phyloP scores from a whole-genome alignment of 805 yeast species.

The Brettanomyces anomalus region DNA sequence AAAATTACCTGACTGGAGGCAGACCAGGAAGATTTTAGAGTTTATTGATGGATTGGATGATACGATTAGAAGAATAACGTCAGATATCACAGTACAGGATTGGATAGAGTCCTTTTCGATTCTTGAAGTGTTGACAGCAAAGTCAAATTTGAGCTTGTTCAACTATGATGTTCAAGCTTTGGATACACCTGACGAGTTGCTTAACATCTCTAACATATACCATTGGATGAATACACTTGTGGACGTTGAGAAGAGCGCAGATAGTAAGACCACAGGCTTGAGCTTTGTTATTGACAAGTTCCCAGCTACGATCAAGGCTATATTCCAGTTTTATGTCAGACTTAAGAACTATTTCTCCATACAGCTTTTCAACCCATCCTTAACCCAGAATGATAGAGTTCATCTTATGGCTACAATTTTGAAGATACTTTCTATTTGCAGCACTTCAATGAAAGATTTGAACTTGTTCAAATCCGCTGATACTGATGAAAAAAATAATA shows the following conservation, averaged over 20 bases:
- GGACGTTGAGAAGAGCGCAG: constrained; percentile 21
- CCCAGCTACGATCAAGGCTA: constrained; percentile 60
- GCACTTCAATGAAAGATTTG: constrained; percentile 55
- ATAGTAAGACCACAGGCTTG: neutral
- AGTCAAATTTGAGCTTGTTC: constrained; percentile 48
- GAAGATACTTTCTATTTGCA: constrained; percentile 52
- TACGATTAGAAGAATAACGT: constrained; percentile 48
- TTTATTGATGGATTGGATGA: constrained; percentile 59
- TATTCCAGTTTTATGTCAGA: constrained; percentile 59
- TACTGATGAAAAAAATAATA: constrained; percentile 15
- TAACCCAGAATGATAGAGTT: constrained; percentile 50
- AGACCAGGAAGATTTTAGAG: constrained; percentile 42
- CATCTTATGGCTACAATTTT: constrained; percentile 63
- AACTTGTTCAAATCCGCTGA: constrained; percentile 31
- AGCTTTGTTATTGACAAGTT: constrained; percentile 34
- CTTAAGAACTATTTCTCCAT: constrained; percentile 53
- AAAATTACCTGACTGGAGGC: constrained; percentile 23
- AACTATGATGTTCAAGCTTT: constrained; percentile 36
- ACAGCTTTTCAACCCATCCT: constrained; percentile 56
- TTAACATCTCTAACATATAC: constrained; percentile 61
- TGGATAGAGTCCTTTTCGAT: constrained; percentile 74
- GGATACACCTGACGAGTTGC: constrained; percentile 39
- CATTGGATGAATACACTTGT: constrained; percentile 56
- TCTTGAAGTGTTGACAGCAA: constrained; percentile 60
- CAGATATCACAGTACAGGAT: constrained; percentile 51